Evolutionary conservation across 2,329 filamentous ascomycete species (phyloP).

Genomic region (Rutstroemia sp.): DNA sequence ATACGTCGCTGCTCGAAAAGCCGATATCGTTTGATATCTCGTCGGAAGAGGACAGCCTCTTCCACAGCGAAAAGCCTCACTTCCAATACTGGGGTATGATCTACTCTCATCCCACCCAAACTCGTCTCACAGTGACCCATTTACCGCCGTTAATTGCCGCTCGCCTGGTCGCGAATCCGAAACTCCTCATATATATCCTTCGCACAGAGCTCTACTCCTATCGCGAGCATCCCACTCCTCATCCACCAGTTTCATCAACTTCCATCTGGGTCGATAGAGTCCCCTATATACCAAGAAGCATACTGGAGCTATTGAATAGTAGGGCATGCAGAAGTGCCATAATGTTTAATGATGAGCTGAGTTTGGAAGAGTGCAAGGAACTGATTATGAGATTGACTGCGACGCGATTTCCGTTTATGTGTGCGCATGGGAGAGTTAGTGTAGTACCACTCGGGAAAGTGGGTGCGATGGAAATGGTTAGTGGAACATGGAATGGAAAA

Average conservation of each 20-base stretch:
- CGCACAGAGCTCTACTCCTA: slow-evolving; percentile 66
- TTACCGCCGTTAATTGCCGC: slow-evolving; percentile 70
- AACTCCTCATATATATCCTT: slow-evolving; percentile 65
- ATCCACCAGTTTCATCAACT: slow-evolving; percentile 14
- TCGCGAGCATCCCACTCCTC: slow-evolving; percentile 9
- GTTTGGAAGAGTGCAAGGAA: slow-evolving; percentile 45
- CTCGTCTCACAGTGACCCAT: slow-evolving; percentile 40
- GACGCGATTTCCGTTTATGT: slow-evolving; percentile 73
- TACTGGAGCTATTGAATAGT: slow-evolving; percentile 71
- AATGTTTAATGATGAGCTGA: slow-evolving; percentile 75
- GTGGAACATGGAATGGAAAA: neutral
- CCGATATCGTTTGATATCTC: slow-evolving; percentile 60
- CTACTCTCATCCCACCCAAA: slow-evolving; percentile 27
- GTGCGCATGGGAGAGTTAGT: slow-evolving; percentile 68
- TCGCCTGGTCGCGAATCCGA: slow-evolving; percentile 65
- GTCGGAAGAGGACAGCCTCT: slow-evolving; percentile 48
- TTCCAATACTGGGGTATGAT: slow-evolving; percentile 71
- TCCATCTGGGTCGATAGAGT: slow-evolving; percentile 53
- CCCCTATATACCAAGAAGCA: slow-evolving; percentile 62
- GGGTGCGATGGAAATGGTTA: neutral
- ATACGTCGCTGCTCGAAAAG: slow-evolving; percentile 37
- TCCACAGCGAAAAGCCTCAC: slow-evolving; percentile 44
- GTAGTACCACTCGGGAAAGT: slow-evolving; percentile 56
- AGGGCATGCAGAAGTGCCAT: slow-evolving; percentile 72
- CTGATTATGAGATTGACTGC: slow-evolving; percentile 50